These are phyloP conservation scores for Staphylotrichum longicolle DNA, from an alignment of 495 filamentous ascomycete species.

Conservation along the genomic window DNA sequence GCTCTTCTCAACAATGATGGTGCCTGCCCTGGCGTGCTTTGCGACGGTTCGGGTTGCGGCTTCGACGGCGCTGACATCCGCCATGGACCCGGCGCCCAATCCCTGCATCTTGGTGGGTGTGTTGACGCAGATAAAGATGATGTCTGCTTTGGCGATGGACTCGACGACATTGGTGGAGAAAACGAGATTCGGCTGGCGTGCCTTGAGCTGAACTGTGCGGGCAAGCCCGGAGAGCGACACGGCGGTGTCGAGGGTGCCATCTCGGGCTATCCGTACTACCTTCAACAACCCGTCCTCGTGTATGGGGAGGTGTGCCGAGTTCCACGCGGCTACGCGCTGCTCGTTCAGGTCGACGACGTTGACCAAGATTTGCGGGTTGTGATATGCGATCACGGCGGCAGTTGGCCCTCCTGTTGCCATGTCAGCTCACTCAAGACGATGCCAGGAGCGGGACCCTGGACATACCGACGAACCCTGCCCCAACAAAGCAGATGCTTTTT, in stretches of 20 bases:
- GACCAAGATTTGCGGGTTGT: slow-evolving; percentile 65
- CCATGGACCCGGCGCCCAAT: slow-evolving; percentile 66
- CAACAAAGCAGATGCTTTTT: slow-evolving; percentile 46
- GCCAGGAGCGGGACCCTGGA: neutral
- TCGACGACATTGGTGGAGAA: slow-evolving; percentile 66
- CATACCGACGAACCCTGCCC: slow-evolving; percentile 36
- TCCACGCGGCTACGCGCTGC: slow-evolving; percentile 66
- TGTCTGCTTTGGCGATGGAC: slow-evolving; percentile 64
- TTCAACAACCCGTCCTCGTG: slow-evolving; percentile 70
- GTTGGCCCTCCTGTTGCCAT: slow-evolving; percentile 63
- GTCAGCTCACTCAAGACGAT: slow-evolving; percentile 8
- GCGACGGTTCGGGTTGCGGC: slow-evolving; percentile 66
- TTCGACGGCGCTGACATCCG: slow-evolving; percentile 72
- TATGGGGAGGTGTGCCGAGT: slow-evolving; percentile 70
- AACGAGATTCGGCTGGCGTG: slow-evolving; percentile 59
- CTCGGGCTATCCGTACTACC: slow-evolving; percentile 63
- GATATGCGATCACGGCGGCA: slow-evolving; percentile 68
- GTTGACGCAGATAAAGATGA: slow-evolving; percentile 77
- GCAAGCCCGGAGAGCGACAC: slow-evolving; percentile 21
- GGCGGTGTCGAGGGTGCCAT: slow-evolving; percentile 44
- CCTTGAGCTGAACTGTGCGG: slow-evolving; percentile 27
- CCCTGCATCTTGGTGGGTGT: slow-evolving; percentile 76
- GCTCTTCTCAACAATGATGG: slow-evolving; percentile 80
- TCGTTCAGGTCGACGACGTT: slow-evolving; percentile 71
- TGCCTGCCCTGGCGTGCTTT: slow-evolving; percentile 58